These are phyloP conservation scores for Tuber microsphaerosporum DNA, from an alignment of 495 filamentous ascomycete species.

Conservation along the genomic window DNA sequence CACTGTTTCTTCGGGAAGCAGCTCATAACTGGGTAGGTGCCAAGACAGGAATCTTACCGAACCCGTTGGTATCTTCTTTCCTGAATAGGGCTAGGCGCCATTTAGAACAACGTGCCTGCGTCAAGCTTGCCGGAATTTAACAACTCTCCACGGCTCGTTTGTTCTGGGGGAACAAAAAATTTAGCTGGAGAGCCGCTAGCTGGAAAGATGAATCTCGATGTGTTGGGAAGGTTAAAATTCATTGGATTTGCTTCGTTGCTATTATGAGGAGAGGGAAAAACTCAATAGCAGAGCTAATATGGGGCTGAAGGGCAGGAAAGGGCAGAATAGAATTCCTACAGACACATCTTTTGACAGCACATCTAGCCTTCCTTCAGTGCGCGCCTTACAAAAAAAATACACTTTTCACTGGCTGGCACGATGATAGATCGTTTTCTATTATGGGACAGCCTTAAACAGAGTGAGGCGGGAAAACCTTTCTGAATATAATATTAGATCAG, in stretches of 20 bases:
- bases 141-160: slow-evolving; percentile 3
- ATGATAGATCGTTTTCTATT: neutral
- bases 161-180: neutral
- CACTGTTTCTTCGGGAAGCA: neutral
- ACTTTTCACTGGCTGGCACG: slow-evolving; percentile 5
- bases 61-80: slow-evolving; percentile 12
- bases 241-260: neutral
- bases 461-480: slow-evolving; percentile 4
- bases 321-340: neutral
- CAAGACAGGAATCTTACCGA: slow-evolving; percentile 11
- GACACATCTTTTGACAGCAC: neutral
- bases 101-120: slow-evolving; percentile 24
- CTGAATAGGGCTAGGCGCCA: slow-evolving; percentile 7
- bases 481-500: neutral
- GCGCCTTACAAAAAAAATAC: neutral
- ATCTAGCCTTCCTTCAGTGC: neutral
- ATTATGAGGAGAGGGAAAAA: neutral
- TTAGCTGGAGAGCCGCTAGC: slow-evolving; percentile 6
- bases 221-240: slow-evolving; percentile 7
- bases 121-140: slow-evolving; percentile 13
- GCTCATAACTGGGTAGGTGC: slow-evolving; percentile 3
- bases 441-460: slow-evolving; percentile 9
- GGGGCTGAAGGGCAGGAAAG: neutral
- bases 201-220: neutral
- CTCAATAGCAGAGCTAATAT: neutral